phyloP scores from a whole-genome alignment of 2,329 filamentous ascomycete species.

The Curvularia spicifera region DNA sequence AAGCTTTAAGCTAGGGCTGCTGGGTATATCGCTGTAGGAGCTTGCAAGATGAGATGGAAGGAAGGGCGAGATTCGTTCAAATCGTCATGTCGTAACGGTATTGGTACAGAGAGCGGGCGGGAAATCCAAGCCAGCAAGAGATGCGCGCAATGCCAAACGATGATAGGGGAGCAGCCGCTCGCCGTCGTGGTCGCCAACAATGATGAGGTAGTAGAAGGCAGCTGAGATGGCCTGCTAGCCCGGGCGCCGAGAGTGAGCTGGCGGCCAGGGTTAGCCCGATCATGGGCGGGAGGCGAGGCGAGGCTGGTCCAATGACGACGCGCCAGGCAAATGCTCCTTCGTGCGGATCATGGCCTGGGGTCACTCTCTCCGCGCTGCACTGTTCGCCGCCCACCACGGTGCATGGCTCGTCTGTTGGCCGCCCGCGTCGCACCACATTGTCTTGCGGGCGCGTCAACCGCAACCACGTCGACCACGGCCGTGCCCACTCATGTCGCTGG shows the following conservation, averaged over 20 bases:
- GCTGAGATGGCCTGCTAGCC: slow-evolving; percentile 29
- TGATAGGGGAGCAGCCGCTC: slow-evolving; percentile 23
- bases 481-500: background rate
- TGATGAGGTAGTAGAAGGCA: slow-evolving; percentile 27
- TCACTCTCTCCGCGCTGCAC: background rate
- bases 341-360: slow-evolving; percentile 14
- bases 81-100: slow-evolving; percentile 27
- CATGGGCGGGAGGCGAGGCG: slow-evolving; percentile 9
- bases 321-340: slow-evolving; percentile 17
- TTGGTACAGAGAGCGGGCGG: slow-evolving; percentile 18
- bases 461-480: background rate
- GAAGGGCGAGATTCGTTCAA: slow-evolving; percentile 14
- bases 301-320: slow-evolving; percentile 17
- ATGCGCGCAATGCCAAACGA: slow-evolving; percentile 29
- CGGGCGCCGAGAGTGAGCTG: slow-evolving; percentile 13
- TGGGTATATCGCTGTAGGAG: slow-evolving; percentile 37
- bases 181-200: slow-evolving; percentile 24
- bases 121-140: slow-evolving; percentile 17
- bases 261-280: slow-evolving; percentile 17
- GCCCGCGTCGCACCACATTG: background rate
- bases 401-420: slow-evolving; percentile 2
- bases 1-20: slow-evolving; percentile 21
- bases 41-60: slow-evolving; percentile 25
- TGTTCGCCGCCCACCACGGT: slow-evolving; percentile 7
- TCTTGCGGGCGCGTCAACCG: background rate